Percentiles rank a stretch among this genome's conserved stretches.
Conservation (phyloP, 1,139 yeast genomes). For the Debaryomyces sp. region DNA sequence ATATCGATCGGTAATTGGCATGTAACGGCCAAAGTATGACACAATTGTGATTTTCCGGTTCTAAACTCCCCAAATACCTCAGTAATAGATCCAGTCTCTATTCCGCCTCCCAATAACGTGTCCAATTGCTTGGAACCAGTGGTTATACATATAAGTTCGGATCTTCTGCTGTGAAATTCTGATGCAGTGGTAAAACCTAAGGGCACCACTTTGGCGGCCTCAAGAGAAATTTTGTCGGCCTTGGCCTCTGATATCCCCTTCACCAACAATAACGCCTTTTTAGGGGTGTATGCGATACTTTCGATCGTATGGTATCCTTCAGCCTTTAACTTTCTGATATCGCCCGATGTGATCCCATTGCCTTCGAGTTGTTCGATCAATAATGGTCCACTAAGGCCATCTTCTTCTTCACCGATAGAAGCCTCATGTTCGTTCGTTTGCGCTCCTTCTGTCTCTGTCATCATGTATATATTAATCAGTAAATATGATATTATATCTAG, state of each 20-base stretch:
- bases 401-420: constrained; percentile 34
- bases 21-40: constrained; percentile 96
- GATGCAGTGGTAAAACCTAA: constrained; percentile 98
- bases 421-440: constrained; percentile 13
- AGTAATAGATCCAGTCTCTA: constrained; percentile 96
- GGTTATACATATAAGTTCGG: constrained; percentile 88
- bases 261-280: constrained; percentile 71
- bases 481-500: neutral
- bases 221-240: constrained; percentile 81
- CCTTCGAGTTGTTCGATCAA: constrained; percentile 61
- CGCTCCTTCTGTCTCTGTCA: constrained; percentile 21
- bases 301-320: constrained; percentile 91
- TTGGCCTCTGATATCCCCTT: constrained; percentile 96
- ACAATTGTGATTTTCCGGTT: constrained; percentile 95
- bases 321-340: constrained; percentile 76
- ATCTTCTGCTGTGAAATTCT: constrained; percentile 87
- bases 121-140: constrained; percentile 96
- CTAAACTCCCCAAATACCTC: constrained; percentile 97
- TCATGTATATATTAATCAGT: constrained; percentile 7
- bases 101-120: constrained; percentile 93
- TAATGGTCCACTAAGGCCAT: constrained; percentile 43
- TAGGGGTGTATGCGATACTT: constrained; percentile 87
- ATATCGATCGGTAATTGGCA: constrained; percentile 95
- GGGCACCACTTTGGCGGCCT: constrained; percentile 87
- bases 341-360: constrained; percentile 82